Percentiles rank a stretch among this genome's conserved stretches.
Conservation (phyloP, 495 filamentous ascomycete genomes). For the Lasiosphaeriaceae sp. region DNA sequence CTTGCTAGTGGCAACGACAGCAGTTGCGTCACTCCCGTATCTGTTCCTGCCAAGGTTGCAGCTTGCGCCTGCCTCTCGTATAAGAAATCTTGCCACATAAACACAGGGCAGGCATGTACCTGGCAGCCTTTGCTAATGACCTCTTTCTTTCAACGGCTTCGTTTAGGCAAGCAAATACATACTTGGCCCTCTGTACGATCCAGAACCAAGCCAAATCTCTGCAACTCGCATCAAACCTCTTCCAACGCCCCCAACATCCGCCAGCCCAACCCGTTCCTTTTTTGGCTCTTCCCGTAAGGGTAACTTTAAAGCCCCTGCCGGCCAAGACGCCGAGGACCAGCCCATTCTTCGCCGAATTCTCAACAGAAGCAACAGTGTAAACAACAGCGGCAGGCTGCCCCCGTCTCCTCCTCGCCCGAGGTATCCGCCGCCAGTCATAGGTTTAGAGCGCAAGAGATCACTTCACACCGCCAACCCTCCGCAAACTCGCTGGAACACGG, state of each 20-base stretch:
- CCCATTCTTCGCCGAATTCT: conserved; percentile 18
- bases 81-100: background rate
- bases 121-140: conserved; percentile 5
- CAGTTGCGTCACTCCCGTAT: conserved; percentile 23
- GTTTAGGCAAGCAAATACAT: conserved; percentile 51
- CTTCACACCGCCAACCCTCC: conserved; percentile 23
- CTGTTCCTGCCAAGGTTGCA: conserved; percentile 5
- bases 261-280: conserved; percentile 19
- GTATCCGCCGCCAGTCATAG: conserved; percentile 1
- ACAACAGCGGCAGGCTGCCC: conserved; percentile 8
- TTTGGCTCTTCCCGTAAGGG: background rate
- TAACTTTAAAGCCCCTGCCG: background rate
- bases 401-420: conserved; percentile 12
- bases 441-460: conserved; percentile 14
- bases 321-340: background rate
- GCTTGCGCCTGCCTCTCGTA: background rate
- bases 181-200: conserved; percentile 48
- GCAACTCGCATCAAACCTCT: conserved; percentile 21
- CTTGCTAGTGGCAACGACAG: conserved; percentile 3
- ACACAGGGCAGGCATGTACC: background rate
- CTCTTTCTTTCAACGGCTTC: background rate
- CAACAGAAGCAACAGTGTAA: conserved; percentile 19
- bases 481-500: conserved; percentile 24
- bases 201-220: conserved; percentile 26
- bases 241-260: conserved; percentile 32